phyloP scores from a whole-genome alignment of 768 basidiomycete species.

The Phanerochaete sordida region DNA sequence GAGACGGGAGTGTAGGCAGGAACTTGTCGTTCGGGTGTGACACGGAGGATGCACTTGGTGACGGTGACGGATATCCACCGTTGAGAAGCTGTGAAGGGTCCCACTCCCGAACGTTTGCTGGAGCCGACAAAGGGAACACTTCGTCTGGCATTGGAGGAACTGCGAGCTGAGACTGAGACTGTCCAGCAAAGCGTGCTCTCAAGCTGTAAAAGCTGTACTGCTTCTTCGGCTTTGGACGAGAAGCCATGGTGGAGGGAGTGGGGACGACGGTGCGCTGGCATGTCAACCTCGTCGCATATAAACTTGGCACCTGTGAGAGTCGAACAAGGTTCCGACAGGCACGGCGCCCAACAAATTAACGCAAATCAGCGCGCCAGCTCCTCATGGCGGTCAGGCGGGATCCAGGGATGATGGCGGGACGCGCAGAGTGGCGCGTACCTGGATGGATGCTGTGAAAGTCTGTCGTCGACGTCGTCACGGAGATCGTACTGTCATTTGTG shows the following conservation, averaged over 20 bases:
- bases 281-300: neutral
- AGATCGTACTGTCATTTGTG: neutral
- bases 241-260: neutral
- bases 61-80: neutral
- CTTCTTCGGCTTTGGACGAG: slow-evolving; percentile 2
- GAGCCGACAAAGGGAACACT: neutral
- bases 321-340: neutral
- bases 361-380: neutral
- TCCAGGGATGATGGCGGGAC: neutral
- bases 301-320: neutral
- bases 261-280: too few relatives aligned
- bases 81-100: neutral
- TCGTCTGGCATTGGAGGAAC: neutral
- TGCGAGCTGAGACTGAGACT: neutral
- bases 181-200: neutral
- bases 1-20: neutral
- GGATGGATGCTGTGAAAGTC: neutral
- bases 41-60: neutral
- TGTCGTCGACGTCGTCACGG: neutral
- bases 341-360: neutral
- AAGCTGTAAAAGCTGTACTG: slow-evolving; percentile 11
- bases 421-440: neutral
- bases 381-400: neutral
- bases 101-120: neutral
- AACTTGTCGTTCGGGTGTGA: neutral